A percentile compares a stretch with the other conserved stretches of the same genome.
Evolutionary conservation across 371 early-diverging fungal species (phyloP).

Genomic region (Mortierella sp.): DNA sequence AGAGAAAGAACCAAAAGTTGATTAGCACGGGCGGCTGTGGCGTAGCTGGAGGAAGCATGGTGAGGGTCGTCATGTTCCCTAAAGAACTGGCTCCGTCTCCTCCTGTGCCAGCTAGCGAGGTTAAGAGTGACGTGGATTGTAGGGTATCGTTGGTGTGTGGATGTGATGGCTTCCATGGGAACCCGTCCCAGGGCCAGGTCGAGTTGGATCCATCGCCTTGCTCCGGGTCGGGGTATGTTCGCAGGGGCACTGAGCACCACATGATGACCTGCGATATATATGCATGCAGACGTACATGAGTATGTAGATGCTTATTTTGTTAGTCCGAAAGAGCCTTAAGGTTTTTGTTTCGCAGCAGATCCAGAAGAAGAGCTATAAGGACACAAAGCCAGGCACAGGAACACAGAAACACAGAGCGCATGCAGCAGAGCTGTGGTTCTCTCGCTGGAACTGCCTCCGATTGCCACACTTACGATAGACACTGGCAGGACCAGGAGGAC

Average conservation of each 20-base stretch:
- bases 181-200: constrained; percentile 41
- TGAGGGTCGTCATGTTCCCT: constrained; percentile 16
- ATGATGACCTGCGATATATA: constrained; percentile 29
- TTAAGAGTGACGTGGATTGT: neutral
- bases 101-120: constrained; percentile 10
- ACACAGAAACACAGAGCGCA: neutral
- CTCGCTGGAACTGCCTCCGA: neutral
- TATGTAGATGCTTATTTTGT: neutral
- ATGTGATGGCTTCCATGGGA: constrained; percentile 24
- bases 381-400: neutral
- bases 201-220: constrained; percentile 25
- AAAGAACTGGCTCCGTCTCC: constrained; percentile 22
- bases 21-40: constrained; percentile 55
- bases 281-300: neutral
- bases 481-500: constrained; percentile 59
- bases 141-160: constrained; percentile 11
- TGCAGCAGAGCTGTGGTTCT: neutral
- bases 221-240: constrained; percentile 49
- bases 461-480: constrained; percentile 50
- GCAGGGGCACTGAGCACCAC: constrained; percentile 50
- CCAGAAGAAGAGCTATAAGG: neutral
- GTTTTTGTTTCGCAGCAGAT: neutral
- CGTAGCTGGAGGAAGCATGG: constrained; percentile 19
- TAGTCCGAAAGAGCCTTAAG: neutral
- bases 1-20: constrained; percentile 81